A percentile compares a stretch with the other conserved stretches of the same genome.
These are phyloP conservation scores for Abelmoschus esculentus DNA, from an alignment of 345 rosid species.

Conservation along the genomic window DNA sequence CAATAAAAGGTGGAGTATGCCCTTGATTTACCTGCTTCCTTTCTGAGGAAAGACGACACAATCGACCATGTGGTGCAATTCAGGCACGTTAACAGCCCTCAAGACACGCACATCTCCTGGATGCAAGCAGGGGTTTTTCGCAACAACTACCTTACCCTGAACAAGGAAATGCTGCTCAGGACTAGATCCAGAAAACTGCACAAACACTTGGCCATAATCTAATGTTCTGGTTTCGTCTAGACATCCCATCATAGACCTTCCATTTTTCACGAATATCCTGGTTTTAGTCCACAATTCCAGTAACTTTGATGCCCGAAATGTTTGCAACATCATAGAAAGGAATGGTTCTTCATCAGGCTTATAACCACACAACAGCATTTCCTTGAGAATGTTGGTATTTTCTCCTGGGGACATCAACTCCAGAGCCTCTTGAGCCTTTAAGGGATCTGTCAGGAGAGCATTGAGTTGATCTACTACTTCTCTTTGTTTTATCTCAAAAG, in stretches of 20 bases:
- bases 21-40: conserved; percentile 40
- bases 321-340: conserved; percentile 87
- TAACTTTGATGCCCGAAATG: conserved; percentile 68
- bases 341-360: conserved; percentile 72
- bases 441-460: conserved; percentile 51
- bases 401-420: conserved; percentile 75
- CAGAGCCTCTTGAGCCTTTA: conserved; percentile 63
- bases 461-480: conserved; percentile 53
- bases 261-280: conserved; percentile 48
- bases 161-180: conserved; percentile 10
- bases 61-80: conserved; percentile 57
- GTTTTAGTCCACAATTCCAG: conserved; percentile 57
- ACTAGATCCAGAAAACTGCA: conserved; percentile 23
- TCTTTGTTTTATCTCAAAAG: conserved; percentile 52
- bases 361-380: conserved; percentile 62
- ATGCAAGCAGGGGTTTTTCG: conserved; percentile 67
- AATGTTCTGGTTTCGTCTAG: conserved; percentile 66
- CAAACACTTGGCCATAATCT: conserved; percentile 67
- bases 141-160: conserved; percentile 39
- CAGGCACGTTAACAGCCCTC: conserved; percentile 42
- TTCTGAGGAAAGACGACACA: conserved; percentile 69
- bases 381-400: conserved; percentile 53
- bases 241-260: conserved; percentile 92
- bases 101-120: conserved; percentile 66
- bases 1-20: background rate